A percentile compares a stretch with the other conserved stretches of the same genome.
Evolutionary conservation across 2,329 filamentous ascomycete genomes (phyloP).

Genomic region (Botryosphaeria agaves): DNA sequence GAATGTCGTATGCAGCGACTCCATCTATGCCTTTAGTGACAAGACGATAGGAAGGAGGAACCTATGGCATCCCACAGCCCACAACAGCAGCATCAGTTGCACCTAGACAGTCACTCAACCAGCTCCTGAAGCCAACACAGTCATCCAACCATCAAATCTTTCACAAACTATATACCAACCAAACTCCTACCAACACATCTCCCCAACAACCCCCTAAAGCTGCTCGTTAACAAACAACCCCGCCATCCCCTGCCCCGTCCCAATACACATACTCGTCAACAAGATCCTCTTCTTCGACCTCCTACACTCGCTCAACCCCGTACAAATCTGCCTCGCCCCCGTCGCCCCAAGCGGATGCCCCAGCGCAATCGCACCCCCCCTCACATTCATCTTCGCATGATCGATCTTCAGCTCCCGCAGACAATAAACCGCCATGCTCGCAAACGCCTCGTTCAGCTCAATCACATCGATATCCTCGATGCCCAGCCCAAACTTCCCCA

Average conservation of each 20-base stretch:
- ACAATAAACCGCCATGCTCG: conserved; percentile 95
- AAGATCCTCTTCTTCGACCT: conserved; percentile 79
- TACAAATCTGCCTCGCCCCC: conserved; percentile 69
- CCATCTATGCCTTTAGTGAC: too few relatives aligned
- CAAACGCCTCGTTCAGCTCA: conserved; percentile 96
- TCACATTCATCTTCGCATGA: conserved; percentile 61
- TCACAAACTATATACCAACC: background rate
- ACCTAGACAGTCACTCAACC: too few relatives aligned
- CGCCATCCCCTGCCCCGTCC: conserved; percentile 50
- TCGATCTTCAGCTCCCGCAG: conserved; percentile 50
- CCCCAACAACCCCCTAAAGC: conserved; percentile 11
- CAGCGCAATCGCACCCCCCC: conserved; percentile 67
- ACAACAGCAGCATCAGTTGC: too few relatives aligned
- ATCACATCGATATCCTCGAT: conserved; percentile 75
- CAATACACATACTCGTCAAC: conserved; percentile 78
- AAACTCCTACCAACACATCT: background rate
- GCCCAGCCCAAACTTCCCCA: conserved; percentile 59
- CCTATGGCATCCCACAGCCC: too few relatives aligned
- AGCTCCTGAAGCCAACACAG: too few relatives aligned
- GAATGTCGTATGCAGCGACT: too few relatives aligned
- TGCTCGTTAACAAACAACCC: conserved; percentile 50
- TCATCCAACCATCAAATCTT: background rate
- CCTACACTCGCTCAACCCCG: conserved; percentile 69
- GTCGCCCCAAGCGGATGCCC: conserved; percentile 72
- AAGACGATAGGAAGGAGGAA: too few relatives aligned